These are phyloP conservation scores for Sergeia podlipaevii DNA, from an alignment of 208 protist species.

Conservation along the genomic window DNA sequence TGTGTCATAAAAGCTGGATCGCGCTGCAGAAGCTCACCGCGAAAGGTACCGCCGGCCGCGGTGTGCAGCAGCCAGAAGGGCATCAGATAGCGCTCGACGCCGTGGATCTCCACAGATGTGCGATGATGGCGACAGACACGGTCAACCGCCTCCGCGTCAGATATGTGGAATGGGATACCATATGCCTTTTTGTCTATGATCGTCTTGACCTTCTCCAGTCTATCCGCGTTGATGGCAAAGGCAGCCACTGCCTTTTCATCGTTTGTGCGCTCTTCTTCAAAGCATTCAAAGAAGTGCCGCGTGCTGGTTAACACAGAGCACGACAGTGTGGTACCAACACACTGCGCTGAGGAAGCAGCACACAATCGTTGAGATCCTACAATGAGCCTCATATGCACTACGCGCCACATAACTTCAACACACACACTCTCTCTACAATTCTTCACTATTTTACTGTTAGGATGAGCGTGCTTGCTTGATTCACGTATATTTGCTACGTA, in stretches of 20 bases:
- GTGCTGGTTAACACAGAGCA: not conserved
- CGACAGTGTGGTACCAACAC: no score
- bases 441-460: no score
- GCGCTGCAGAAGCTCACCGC: slow-evolving; percentile 72
- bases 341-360: no score
- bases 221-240: slow-evolving; percentile 64
- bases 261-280: slow-evolving; percentile 43
- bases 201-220: slow-evolving; percentile 49
- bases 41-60: slow-evolving; percentile 64
- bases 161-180: slow-evolving; percentile 81
- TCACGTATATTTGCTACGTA: no score
- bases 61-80: slow-evolving; percentile 84
- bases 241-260: slow-evolving; percentile 28
- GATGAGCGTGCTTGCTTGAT: no score
- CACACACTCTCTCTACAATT: no score
- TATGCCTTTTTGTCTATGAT: slow-evolving; percentile 69
- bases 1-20: slow-evolving; percentile 74
- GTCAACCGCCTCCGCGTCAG: slow-evolving; percentile 70
- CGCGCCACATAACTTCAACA: no score
- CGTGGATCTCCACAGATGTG: slow-evolving; percentile 57
- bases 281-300: slow-evolving; percentile 52
- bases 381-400: no score
- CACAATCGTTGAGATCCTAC: no score
- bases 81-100: slow-evolving; percentile 71
- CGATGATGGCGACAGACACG: slow-evolving; percentile 74